Evolutionary conservation across 805 yeast genomes (phyloP).

Genomic region (Nematodospora valgi): DNA sequence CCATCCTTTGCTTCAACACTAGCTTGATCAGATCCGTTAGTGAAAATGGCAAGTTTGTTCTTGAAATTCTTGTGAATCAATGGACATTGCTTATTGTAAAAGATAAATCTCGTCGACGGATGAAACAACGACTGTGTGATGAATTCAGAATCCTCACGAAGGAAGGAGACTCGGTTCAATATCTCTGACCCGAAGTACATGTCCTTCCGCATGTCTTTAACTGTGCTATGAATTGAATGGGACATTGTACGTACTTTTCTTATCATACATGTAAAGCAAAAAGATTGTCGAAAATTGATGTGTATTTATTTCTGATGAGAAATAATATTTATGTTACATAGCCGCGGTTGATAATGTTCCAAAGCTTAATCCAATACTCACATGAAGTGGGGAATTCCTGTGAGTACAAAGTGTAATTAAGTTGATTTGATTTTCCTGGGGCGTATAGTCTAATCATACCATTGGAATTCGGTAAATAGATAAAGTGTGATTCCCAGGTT

Average conservation of each 20-base stretch:
- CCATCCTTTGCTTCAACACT: not conserved
- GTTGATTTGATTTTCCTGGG: slow-evolving; percentile 8
- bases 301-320: too few relatives aligned
- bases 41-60: slow-evolving; percentile 31
- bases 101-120: slow-evolving; percentile 48
- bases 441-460: slow-evolving; percentile 10
- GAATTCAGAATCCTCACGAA: slow-evolving; percentile 54
- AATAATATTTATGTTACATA: too few relatives aligned
- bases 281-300: too few relatives aligned
- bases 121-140: slow-evolving; percentile 44
- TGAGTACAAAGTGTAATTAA: slow-evolving; percentile 7
- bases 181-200: slow-evolving; percentile 48
- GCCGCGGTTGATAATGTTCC: not conserved
- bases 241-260: slow-evolving; percentile 5
- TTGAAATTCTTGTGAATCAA: slow-evolving; percentile 26
- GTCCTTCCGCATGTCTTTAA: slow-evolving; percentile 14
- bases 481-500: slow-evolving; percentile 11
- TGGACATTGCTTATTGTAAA: slow-evolving; percentile 31
- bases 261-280: slow-evolving; percentile 2
- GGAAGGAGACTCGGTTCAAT: slow-evolving; percentile 61
- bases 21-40: slow-evolving; percentile 33
- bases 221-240: slow-evolving; percentile 6
- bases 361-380: slow-evolving; percentile 6
- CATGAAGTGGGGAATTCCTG: slow-evolving; percentile 1
- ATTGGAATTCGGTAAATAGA: slow-evolving; percentile 4